Conservation (phyloP, 2,329 filamentous ascomycete species). For the Talaromyces sp. region DNA sequence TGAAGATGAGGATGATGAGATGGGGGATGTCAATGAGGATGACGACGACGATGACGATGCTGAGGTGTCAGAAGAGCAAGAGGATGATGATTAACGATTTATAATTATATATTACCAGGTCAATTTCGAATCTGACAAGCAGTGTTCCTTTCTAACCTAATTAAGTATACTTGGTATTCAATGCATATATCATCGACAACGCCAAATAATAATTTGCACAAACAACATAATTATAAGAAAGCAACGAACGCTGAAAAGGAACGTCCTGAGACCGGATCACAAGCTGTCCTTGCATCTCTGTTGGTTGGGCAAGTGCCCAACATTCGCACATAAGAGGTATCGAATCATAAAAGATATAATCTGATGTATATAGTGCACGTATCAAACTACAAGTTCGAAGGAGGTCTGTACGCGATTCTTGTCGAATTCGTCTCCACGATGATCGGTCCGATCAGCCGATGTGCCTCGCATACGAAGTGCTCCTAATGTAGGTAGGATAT, state of each 20-base stretch:
- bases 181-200: not conserved
- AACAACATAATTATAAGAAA: slow-evolving; percentile 5
- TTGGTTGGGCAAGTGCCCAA: not conserved
- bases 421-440: not conserved
- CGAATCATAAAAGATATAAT: not conserved
- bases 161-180: not conserved
- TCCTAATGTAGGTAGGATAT: not conserved
- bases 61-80: not conserved
- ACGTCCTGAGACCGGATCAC: not conserved
- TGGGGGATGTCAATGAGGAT: not conserved
- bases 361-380: slow-evolving; percentile 3
- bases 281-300: not conserved
- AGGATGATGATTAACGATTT: not conserved
- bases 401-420: not conserved
- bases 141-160: not conserved
- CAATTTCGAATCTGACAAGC: not conserved
- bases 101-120: not conserved
- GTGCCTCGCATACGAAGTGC: not conserved
- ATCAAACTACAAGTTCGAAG: not conserved
- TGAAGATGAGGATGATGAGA: slow-evolving; percentile 2
- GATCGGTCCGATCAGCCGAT: not conserved
- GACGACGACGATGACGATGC: slow-evolving; percentile 2
- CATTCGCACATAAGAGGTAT: not conserved
- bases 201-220: not conserved
- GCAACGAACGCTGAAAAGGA: slow-evolving; percentile 1